Evolutionary conservation across 805 yeast species (phyloP), one percentile per base, ranked within the genome.

Genomic region (Geotrichum ghanense): DNA sequence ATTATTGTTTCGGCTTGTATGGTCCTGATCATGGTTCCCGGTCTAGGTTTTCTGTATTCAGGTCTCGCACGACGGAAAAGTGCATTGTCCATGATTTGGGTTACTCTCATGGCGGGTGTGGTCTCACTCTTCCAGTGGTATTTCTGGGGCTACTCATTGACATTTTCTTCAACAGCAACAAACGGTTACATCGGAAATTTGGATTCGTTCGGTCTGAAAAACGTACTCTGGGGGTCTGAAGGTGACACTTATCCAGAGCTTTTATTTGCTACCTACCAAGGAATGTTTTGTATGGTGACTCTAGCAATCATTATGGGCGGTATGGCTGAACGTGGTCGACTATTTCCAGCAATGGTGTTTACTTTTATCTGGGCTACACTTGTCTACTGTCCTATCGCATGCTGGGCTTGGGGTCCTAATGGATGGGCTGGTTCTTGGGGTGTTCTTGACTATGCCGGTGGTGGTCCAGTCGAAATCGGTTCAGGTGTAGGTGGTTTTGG

Each of bases 341-440:
- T 92, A 40, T 68, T 87, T 37, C 97, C 97, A 0, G 79, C 83
- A 43, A 72, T 86, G 73, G 74, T 90, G 4, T 85, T 90, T 59
- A 60, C 83, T 20, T 90, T 92, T 62, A 61, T 81, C 45, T 90
- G 95, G 94, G 81, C 90, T 10, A 90, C 98, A 1, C 58, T 86
- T 3, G 97, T 89, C 14, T 90, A 90, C 66, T 83, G 94, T 61
- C 97, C 97, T 0, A 75, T 90, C n/a, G 90, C 90, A 4, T 86
- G 79, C 66, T 89, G 97, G 97, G 79, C 85, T 47, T 90, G 97
- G 97, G 83, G 87, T 48, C 61, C 84, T 1, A 81, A 80, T 42
- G 97, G 98, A 35, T 90, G 97, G 97, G 95, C 96, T 31, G 63
- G 62, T 19, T 74, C 73, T 54, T 90, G 95, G 79, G 96, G 95